A percentile compares a stretch with the other conserved stretches of the same genome.
phyloP scores from a whole-genome alignment of 2,329 filamentous ascomycete genomes.

The Microdochium trichocladiopsis region DNA sequence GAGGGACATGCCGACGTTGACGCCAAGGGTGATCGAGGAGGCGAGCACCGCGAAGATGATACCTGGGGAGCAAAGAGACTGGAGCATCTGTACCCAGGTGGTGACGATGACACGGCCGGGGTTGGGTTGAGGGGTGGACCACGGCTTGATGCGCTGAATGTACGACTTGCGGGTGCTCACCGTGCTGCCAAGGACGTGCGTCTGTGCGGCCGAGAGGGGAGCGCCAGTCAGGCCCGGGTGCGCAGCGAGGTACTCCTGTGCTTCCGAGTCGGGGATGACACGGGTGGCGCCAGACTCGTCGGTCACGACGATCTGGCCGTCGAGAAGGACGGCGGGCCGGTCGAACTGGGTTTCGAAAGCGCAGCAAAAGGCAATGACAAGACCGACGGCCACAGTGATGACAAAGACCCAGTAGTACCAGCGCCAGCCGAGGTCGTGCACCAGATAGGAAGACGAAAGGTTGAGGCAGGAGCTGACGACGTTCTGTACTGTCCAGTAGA shows the following conservation, averaged over 20 bases:
- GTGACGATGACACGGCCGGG: conserved; percentile 6
- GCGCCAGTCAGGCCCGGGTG: not conserved
- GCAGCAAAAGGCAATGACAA: conserved; percentile 27
- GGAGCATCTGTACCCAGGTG: conserved; percentile 9
- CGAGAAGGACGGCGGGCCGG: conserved; percentile 21
- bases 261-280: conserved; percentile 21
- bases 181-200: not conserved
- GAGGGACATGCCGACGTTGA: conserved; percentile 27
- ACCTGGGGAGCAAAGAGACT: conserved; percentile 21
- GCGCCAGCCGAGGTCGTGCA: conserved; percentile 25
- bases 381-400: conserved; percentile 22
- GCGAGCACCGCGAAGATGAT: conserved; percentile 28
- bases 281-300: conserved; percentile 29
- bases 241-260: conserved; percentile 11
- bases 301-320: conserved; percentile 25
- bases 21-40: conserved; percentile 26
- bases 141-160: conserved; percentile 23
- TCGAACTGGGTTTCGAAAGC: conserved; percentile 31
- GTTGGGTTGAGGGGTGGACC: conserved; percentile 8
- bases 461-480: conserved; percentile 22
- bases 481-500: conserved; percentile 31
- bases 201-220: not conserved
- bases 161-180: conserved; percentile 3
- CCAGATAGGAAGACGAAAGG: conserved; percentile 25
- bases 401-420: conserved; percentile 34